Evolutionary conservation across 148 eudicot genomes (phyloP).

Genomic region (Tetragonia tetragonoides): DNA sequence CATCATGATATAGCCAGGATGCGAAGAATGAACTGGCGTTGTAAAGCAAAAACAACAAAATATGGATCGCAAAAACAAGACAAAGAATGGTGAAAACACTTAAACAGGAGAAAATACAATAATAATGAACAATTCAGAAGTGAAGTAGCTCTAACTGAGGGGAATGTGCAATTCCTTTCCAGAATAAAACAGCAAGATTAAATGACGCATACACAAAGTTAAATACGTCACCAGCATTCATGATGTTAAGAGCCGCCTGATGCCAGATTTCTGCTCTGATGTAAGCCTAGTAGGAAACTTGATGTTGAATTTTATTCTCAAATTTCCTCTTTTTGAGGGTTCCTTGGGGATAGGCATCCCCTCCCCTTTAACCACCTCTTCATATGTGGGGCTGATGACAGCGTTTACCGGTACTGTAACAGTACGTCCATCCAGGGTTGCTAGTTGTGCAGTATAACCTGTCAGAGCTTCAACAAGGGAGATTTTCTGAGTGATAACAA

Average conservation of each 20-base stretch:
- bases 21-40: no score
- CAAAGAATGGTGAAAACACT: conserved; percentile 3
- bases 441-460: conserved; percentile 59
- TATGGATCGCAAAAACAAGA: background rate
- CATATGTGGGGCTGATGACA: conserved; percentile 55
- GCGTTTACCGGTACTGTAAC: conserved; percentile 51
- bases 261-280: conserved; percentile 66
- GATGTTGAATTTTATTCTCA: conserved; percentile 64
- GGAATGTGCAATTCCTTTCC: conserved; percentile 29
- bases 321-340: conserved; percentile 58
- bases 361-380: conserved; percentile 72
- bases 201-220: conserved; percentile 28
- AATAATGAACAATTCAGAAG: conserved; percentile 9
- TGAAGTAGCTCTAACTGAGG: conserved; percentile 16
- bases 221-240: conserved; percentile 18
- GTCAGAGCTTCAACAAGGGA: conserved; percentile 70
- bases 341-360: conserved; percentile 80
- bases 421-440: conserved; percentile 65
- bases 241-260: conserved; percentile 54
- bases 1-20: no score
- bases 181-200: conserved; percentile 28
- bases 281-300: conserved; percentile 72
- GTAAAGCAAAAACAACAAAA: background rate
- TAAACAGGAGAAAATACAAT: background rate
- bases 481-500: conserved; percentile 55